Conservation (phyloP, 768 basidiomycete species). For the Boletus fagicola region DNA sequence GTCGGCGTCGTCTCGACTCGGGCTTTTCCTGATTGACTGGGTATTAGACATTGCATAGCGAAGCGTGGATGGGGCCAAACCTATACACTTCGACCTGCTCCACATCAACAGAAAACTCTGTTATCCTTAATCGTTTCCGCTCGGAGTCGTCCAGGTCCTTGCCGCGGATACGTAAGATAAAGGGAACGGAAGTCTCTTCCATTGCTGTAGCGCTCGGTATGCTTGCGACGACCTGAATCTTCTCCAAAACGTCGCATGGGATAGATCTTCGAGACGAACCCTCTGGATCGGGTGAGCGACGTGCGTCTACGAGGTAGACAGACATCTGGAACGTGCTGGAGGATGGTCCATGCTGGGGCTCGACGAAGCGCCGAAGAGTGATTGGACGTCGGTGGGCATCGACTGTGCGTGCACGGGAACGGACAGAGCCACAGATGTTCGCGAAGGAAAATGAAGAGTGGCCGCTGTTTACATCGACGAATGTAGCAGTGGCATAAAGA, state of each 20-base stretch:
- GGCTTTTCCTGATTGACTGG: constrained; percentile 36
- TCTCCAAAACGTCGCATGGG: constrained; percentile 53
- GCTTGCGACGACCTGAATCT: constrained; percentile 62
- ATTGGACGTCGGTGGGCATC: constrained; percentile 44
- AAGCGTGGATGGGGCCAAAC: constrained; percentile 38
- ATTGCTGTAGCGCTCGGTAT: constrained; percentile 55
- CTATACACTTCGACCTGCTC: constrained; percentile 66
- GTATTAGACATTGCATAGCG: constrained; percentile 8
- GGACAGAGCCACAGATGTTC: constrained; percentile 56
- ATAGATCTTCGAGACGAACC: constrained; percentile 33
- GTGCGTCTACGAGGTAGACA: constrained; percentile 46
- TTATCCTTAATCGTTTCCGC: constrained; percentile 55
- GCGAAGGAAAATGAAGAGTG: constrained; percentile 46
- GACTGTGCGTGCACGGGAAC: constrained; percentile 41
- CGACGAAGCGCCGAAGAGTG: constrained; percentile 52
- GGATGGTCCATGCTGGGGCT: constrained; percentile 37
- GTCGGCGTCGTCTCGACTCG: constrained; percentile 41
- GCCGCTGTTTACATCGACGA: constrained; percentile 45
- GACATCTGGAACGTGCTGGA: constrained; percentile 31
- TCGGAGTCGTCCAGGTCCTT: constrained; percentile 47
- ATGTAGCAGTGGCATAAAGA: constrained; percentile 66
- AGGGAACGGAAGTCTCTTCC: constrained; percentile 46
- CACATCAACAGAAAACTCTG: constrained; percentile 54
- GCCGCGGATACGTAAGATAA: constrained; percentile 61
- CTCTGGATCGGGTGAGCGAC: constrained; percentile 20